These are phyloP conservation scores for Globomyces pollinis-pini DNA, from an alignment of 192 early-diverging fungal species.

Conservation along the genomic window DNA sequence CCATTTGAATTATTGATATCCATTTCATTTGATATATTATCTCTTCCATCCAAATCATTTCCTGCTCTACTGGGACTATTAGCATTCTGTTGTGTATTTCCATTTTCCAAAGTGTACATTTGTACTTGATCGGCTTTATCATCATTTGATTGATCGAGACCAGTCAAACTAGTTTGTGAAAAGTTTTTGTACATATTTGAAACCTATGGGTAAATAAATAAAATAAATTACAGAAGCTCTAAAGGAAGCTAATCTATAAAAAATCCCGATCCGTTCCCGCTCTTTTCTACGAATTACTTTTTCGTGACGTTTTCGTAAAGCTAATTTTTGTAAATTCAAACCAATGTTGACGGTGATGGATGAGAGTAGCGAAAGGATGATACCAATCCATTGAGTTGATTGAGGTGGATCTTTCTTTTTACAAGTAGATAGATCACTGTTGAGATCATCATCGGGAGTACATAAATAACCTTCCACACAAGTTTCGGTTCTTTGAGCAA, in stretches of 20 bases:
- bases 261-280: background rate
- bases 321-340: conserved; percentile 75
- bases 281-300: conserved; percentile 27
- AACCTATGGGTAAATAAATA: no score
- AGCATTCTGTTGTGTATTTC: no score
- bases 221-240: background rate
- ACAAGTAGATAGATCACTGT: conserved; percentile 3
- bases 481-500: conserved; percentile 33
- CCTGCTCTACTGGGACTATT: no score
- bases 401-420: no score
- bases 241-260: background rate
- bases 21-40: no score
- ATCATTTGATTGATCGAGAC: no score
- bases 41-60: no score
- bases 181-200: conserved; percentile 1
- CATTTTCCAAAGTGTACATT: no score
- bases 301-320: conserved; percentile 58
- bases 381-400: conserved; percentile 57
- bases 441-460: conserved; percentile 15
- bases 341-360: conserved; percentile 65
- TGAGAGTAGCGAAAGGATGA: conserved; percentile 60
- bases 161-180: conserved; percentile 1
- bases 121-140: no score
- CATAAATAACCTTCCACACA: conserved; percentile 26
- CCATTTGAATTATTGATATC: no score